Evolutionary conservation across 768 basidiomycete species (phyloP).

Genomic region (Xanthoconium stramineum): DNA sequence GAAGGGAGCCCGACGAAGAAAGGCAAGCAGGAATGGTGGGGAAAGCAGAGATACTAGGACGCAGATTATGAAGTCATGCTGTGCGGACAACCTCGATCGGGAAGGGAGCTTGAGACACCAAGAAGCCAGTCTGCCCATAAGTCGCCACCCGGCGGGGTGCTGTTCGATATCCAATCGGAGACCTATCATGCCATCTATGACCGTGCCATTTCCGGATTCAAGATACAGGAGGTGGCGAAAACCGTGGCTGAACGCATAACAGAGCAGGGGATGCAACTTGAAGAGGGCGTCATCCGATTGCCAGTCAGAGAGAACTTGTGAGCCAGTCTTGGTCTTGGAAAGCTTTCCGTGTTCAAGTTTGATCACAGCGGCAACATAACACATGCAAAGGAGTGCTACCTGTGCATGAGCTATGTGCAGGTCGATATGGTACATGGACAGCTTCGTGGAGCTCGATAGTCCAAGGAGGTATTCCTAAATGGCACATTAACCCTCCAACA

Average conservation of each 20-base stretch:
- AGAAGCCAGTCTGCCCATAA: background rate
- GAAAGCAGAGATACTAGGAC: background rate
- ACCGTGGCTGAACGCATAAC: background rate
- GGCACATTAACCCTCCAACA: background rate
- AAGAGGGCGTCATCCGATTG: no score
- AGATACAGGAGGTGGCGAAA: background rate
- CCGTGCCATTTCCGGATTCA: background rate
- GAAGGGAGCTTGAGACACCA: background rate
- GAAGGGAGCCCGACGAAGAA: background rate
- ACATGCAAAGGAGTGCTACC: slow-evolving; percentile 1
- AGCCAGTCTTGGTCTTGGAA: background rate
- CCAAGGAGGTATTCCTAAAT: slow-evolving; percentile 10
- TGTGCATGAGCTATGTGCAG: background rate
- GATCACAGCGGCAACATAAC: background rate
- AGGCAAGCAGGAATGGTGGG: background rate
- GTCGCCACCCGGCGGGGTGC: background rate
- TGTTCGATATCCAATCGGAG: background rate
- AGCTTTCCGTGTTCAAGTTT: background rate
- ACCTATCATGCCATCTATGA: background rate
- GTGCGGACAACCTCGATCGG: background rate
- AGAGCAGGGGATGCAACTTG: background rate
- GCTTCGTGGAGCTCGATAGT: background rate
- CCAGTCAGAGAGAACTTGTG: background rate
- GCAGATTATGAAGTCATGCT: background rate
- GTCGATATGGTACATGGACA: background rate